A percentile compares a stretch with the other conserved stretches of the same genome.
These are phyloP conservation scores for Ceriops zippeliana DNA, from an alignment of 345 rosid genomes.

Conservation along the genomic window DNA sequence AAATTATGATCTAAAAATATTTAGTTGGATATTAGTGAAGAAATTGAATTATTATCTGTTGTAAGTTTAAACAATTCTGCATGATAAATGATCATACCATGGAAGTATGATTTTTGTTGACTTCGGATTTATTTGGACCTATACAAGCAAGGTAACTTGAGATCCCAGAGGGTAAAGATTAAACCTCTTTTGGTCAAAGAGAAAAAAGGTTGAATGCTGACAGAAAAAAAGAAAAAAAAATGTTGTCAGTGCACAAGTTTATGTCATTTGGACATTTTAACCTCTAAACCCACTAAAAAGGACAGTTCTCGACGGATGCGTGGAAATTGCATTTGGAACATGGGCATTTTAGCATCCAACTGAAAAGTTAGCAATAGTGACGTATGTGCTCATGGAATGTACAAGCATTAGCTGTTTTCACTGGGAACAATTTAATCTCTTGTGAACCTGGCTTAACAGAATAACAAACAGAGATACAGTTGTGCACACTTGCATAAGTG, in stretches of 20 bases:
- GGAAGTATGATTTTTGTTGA: constrained; percentile 16
- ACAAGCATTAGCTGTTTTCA: too few relatives aligned
- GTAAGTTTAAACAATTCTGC: too few relatives aligned
- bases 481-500: too few relatives aligned
- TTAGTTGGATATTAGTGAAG: too few relatives aligned
- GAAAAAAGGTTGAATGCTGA: background rate
- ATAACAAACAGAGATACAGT: too few relatives aligned
- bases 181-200: too few relatives aligned
- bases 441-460: too few relatives aligned
- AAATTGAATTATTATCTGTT: background rate
- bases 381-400: background rate
- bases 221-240: background rate
- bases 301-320: too few relatives aligned
- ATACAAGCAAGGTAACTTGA: constrained; percentile 17
- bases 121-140: constrained; percentile 56
- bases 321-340: background rate
- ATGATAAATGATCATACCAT: too few relatives aligned
- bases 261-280: background rate
- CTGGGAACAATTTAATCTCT: too few relatives aligned
- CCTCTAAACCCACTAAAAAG: too few relatives aligned
- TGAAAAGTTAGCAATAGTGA: background rate
- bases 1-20: too few relatives aligned
- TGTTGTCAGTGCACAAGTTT: background rate
- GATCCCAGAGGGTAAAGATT: background rate
- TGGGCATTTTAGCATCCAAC: background rate